These are phyloP conservation scores for Kluyveromyces starmeri DNA, from an alignment of 805 yeast genomes.

Conservation along the genomic window DNA sequence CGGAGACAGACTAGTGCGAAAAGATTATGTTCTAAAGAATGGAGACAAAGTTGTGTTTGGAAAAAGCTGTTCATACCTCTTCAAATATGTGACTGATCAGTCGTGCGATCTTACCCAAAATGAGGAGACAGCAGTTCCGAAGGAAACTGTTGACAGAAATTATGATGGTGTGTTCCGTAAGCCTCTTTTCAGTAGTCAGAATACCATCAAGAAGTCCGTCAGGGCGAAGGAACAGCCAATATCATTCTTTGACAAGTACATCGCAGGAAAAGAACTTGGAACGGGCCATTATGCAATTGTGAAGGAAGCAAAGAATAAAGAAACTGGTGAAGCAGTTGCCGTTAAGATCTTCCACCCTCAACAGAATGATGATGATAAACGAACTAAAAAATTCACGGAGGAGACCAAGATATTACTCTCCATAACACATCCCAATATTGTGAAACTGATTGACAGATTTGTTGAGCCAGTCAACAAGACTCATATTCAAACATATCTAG, in stretches of 20 bases:
- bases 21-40: slow-evolving; percentile 42
- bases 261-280: slow-evolving; percentile 51
- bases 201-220: slow-evolving; percentile 9
- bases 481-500: slow-evolving; percentile 44
- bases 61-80: slow-evolving; percentile 42
- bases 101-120: slow-evolving; percentile 5
- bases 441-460: slow-evolving; percentile 50
- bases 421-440: slow-evolving; percentile 63
- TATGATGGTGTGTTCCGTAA: slow-evolving; percentile 20
- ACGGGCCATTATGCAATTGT: slow-evolving; percentile 80
- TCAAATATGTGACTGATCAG: slow-evolving; percentile 32
- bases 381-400: slow-evolving; percentile 42
- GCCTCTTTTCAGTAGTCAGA: slow-evolving; percentile 23
- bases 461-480: slow-evolving; percentile 43
- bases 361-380: slow-evolving; percentile 33
- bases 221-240: slow-evolving; percentile 13
- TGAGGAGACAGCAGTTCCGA: background rate
- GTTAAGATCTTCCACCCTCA: slow-evolving; percentile 66
- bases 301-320: slow-evolving; percentile 52
- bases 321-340: slow-evolving; percentile 55
- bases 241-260: slow-evolving; percentile 47
- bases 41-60: slow-evolving; percentile 60
- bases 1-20: slow-evolving; percentile 41
- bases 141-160: background rate
- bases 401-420: slow-evolving; percentile 59